Base-by-base conservation (phyloP, 2,329 filamentous ascomycete species). In the Penicillium sp. region DNA sequence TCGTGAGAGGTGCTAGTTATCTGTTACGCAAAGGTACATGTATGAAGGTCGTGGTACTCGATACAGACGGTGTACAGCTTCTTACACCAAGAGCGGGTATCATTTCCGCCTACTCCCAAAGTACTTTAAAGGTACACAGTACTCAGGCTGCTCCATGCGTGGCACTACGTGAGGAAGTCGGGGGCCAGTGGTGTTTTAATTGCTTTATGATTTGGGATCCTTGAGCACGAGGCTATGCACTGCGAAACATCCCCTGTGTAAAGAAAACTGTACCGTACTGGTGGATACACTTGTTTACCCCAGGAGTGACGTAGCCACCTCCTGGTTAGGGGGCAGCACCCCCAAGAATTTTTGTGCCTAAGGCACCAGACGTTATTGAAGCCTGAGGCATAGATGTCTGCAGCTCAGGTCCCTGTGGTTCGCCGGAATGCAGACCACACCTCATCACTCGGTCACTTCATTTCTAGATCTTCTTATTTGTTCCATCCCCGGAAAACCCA, bases 401-500 rank as follows among this genome's bases (percentile, higher is more conserved):
- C 70, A 59, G 57, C 44, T 52, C 46, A 60, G 69, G 70, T 60
- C 50, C 53, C 59, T 67, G 43, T 57, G 60, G 64, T 55, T 26
- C 56, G 45, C 67, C 69, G 52, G 56, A 70, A 34, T 47, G 42
- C 53, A 47, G 51, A 56, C 58, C 50, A 63, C 67, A 70, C 67
- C 67, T 68, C 68, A 68, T 58, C 64, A 64, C 65, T 63, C 62
- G 61, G 63, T 68, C 65, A 71, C 65, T 63, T 70, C 68, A 65
- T 60, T 60, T 70, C 62, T 62, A 63, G 61, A 65, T 63, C 58
- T 65, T 62, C 60, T 67, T 58, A 64, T 61, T 62, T 67, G 66
- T 61, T 66, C 65, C 59, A 56, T 66, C 61, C 23, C 49, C 62
- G 63, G 63, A 56, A 63, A 50, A 58, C 59, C 63, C 63, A 70